Evolutionary conservation across 179 eudicot species (phyloP).

Genomic region (Spergularia azorica): DNA sequence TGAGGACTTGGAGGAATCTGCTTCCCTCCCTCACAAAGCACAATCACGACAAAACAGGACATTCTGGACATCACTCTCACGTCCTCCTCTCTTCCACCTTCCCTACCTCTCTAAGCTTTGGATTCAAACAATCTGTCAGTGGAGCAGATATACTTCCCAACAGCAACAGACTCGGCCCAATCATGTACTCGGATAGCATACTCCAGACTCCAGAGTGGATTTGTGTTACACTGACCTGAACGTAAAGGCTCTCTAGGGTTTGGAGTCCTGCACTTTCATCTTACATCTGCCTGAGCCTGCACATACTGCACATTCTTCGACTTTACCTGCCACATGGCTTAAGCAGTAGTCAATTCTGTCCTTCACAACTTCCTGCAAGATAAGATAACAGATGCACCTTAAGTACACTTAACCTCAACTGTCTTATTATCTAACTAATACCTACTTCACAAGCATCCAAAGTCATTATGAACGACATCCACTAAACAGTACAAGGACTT

Average conservation of each 20-base stretch:
- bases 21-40: too few relatives aligned
- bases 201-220: neutral
- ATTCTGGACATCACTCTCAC: too few relatives aligned
- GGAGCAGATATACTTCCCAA: neutral
- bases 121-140: neutral
- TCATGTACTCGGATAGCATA: neutral
- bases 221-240: too few relatives aligned
- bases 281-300: constrained; percentile 83
- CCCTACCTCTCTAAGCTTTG: too few relatives aligned
- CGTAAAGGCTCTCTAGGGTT: neutral
- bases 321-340: constrained; percentile 76
- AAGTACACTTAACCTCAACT: neutral
- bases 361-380: constrained; percentile 76
- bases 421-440: neutral
- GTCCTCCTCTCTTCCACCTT: too few relatives aligned
- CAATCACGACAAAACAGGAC: too few relatives aligned
- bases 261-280: constrained; percentile 33
- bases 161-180: neutral
- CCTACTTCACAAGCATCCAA: neutral
- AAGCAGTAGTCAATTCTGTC: constrained; percentile 82
- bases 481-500: neutral
- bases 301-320: constrained; percentile 77
- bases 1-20: too few relatives aligned
- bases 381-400: neutral
- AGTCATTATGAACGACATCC: neutral